Conservation (phyloP, 805 yeast genomes). For the Ascoidea asiatica region DNA sequence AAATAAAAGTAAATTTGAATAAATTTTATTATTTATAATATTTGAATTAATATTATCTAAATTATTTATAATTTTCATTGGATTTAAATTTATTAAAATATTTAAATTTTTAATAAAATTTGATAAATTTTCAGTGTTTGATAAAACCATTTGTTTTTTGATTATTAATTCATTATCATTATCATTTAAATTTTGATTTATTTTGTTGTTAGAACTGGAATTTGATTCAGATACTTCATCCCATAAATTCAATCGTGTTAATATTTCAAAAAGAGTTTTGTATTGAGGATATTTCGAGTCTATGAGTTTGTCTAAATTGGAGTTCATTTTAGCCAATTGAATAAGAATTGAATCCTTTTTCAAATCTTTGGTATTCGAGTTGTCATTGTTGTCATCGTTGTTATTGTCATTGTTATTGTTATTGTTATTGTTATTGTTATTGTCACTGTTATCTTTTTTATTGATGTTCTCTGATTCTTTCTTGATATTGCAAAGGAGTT, state of each 20-base stretch:
- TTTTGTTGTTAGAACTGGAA: not conserved
- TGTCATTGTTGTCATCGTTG: not conserved
- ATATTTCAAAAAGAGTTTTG: not conserved
- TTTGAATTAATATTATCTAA: not conserved
- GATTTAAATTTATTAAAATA: not conserved
- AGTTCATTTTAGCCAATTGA: not conserved
- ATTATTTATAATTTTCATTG: not conserved
- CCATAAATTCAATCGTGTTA: not conserved
- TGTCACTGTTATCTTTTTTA: not conserved
- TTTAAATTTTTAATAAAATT: not conserved
- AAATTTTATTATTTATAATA: too few species aligned
- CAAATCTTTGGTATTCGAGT: not conserved
- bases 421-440: not conserved
- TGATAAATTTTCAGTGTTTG: conserved; percentile 1
- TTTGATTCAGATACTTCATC: not conserved
- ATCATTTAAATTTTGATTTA: not conserved
- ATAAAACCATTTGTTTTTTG: conserved; percentile 1
- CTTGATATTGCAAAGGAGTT: not conserved
- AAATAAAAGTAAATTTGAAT: not conserved
- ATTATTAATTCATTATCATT: not conserved
- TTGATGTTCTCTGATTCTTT: not conserved
- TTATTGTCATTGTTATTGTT: not conserved
- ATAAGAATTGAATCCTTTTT: not conserved
- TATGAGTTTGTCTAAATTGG: not conserved
- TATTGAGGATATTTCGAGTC: not conserved